Evolutionary conservation across 495 filamentous ascomycete species (phyloP), one percentile per base, ranked within the genome.

Genomic region (Thozetella sp.): DNA sequence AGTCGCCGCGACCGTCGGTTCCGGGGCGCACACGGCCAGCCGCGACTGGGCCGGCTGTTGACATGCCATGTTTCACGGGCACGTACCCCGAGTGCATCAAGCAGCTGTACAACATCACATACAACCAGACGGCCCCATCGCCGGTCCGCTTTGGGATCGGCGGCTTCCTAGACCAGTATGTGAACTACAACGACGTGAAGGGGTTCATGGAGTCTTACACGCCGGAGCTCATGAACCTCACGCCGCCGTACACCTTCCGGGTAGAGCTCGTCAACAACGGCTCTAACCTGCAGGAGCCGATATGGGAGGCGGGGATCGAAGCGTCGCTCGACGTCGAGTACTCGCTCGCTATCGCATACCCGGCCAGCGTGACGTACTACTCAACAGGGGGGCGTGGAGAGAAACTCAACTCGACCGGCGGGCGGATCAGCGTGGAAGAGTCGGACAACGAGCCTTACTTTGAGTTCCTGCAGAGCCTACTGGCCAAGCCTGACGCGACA

Each of bases 361-460:
- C 86, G 19, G 71, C 86, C 3, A 71, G 83, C 12, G 77, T 83
- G 12, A 82, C 78, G 0, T 90, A 83, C 69, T 92, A 88, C 67
- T 83, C 81, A 51, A 92, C 89, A n/a, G 87, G 78, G 1, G 87
- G 87, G 2, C 80, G 82, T 3, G 87, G 84, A 17, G 79, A 77
- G 3, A 77, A 87, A 57, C 70, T 88, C 1, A 79, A 84, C 3
- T 78, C 85, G 22, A 68, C 81, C 2, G 83, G 81, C 23, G 64
- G 79, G 11, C 70, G 80, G 3, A 54, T 75, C n/a, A 55, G 68
- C 1, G 53, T 55, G 4, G 70, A 62, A 11, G 69, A 73, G 6
- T 83, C 87, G 62, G 71, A 83, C 43, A 93, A 93, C 63, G 91
- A 96, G 77, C 92, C 92, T 0, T 96, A 93, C 67, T 80, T 97